A percentile compares a stretch with the other conserved stretches of the same genome.
Evolutionary conservation across 805 yeast species (phyloP).

Genomic region (Saturnispora dispora): DNA sequence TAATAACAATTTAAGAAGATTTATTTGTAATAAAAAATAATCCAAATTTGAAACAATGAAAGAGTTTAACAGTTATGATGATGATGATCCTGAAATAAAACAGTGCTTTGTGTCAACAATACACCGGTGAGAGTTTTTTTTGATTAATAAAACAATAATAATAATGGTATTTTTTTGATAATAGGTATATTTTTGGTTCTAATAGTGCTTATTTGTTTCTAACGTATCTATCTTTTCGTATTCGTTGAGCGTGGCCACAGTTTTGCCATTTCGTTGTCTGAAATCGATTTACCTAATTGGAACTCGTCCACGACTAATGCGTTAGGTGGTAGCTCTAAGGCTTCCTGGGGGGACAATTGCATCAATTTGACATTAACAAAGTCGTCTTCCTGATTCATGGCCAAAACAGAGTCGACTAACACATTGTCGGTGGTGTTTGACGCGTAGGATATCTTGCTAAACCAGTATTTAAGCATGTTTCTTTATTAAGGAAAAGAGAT

Average conservation of each 20-base stretch:
- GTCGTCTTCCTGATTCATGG: slow-evolving; percentile 28
- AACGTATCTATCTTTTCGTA: slow-evolving; percentile 10
- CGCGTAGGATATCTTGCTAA: background rate
- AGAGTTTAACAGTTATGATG: too few relatives aligned
- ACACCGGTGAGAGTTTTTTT: too few relatives aligned
- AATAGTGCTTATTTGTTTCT: background rate
- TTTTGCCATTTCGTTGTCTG: slow-evolving; percentile 23
- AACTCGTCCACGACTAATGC: slow-evolving; percentile 23
- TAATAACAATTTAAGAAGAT: background rate
- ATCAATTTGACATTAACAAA: slow-evolving; percentile 39
- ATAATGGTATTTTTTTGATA: background rate
- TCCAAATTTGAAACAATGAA: too few relatives aligned
- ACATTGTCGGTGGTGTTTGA: background rate
- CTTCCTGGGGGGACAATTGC: slow-evolving; percentile 46
- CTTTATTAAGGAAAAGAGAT: background rate
- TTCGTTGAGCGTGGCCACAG: slow-evolving; percentile 15
- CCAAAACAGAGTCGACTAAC: slow-evolving; percentile 2
- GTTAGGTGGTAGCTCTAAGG: slow-evolving; percentile 29
- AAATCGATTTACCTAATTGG: slow-evolving; percentile 26
- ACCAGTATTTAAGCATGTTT: slow-evolving; percentile 4
- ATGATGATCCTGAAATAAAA: too few relatives aligned
- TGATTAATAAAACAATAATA: too few relatives aligned
- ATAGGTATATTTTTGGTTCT: background rate
- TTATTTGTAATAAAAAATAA: background rate
- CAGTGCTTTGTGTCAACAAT: background rate